phyloP scores from a whole-genome alignment of 1,284 basidiomycete species.

The Leccinum pseudoinsigne region DNA sequence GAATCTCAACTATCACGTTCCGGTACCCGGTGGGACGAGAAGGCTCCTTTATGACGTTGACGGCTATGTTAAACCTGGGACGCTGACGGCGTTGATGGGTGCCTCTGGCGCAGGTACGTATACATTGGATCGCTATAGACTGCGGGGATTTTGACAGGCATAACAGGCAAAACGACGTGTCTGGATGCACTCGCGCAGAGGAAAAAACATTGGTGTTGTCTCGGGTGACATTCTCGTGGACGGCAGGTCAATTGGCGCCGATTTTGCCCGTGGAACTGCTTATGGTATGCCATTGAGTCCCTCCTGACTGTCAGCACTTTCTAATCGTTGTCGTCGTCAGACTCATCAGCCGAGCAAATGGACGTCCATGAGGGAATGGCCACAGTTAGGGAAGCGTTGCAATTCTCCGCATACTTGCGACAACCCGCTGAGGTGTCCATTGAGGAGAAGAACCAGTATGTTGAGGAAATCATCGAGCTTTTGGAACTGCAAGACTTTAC shows the following conservation, averaged over 20 bases:
- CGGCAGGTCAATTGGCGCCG: constrained; percentile 69
- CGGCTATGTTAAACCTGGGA: constrained; percentile 89
- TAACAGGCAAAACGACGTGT: constrained; percentile 67
- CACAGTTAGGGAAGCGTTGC: constrained; percentile 87
- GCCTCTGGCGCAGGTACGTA: constrained; percentile 67
- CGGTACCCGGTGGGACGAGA: constrained; percentile 66
- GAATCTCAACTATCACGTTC: constrained; percentile 70
- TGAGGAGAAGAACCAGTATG: constrained; percentile 82
- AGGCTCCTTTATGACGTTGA: constrained; percentile 83
- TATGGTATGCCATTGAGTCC: constrained; percentile 48
- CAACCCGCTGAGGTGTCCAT: constrained; percentile 74
- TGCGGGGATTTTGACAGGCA: constrained; percentile 22
- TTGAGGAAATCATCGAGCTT: constrained; percentile 75
- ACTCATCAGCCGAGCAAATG: constrained; percentile 72
- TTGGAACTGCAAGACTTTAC: constrained; percentile 64
- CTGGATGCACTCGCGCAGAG: constrained; percentile 89
- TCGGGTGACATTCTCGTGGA: constrained; percentile 81
- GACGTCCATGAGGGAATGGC: constrained; percentile 86
- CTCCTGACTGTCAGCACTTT: constrained; percentile 20
- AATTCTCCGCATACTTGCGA: constrained; percentile 89
- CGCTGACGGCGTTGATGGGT: constrained; percentile 77
- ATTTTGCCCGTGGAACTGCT: constrained; percentile 78
- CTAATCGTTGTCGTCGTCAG: constrained; percentile 4
- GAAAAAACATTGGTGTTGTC: constrained; percentile 83
- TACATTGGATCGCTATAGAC: neutral